Evolutionary conservation across 768 basidiomycete species (phyloP).

Genomic region (Mycena chlorophos): DNA sequence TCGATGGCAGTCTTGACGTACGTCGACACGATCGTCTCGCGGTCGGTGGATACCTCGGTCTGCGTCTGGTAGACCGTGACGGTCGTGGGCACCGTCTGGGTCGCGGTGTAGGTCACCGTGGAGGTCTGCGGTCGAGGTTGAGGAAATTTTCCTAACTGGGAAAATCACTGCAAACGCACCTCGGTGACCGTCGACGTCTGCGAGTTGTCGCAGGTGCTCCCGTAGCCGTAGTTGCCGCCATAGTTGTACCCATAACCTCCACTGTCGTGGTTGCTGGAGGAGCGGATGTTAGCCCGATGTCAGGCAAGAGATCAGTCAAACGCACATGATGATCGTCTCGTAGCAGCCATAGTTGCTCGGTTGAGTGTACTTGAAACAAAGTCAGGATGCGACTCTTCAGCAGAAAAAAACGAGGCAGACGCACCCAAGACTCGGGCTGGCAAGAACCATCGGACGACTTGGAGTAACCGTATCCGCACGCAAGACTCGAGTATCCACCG

Average conservation of each 20-base stretch:
- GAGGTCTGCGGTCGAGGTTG: too few species aligned
- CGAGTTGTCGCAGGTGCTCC: too few species aligned
- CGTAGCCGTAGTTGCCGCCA: constrained; percentile 27
- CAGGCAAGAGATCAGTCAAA: constrained; percentile 7
- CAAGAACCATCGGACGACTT: constrained; percentile 61
- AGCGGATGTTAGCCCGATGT: constrained; percentile 3
- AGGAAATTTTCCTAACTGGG: too few species aligned
- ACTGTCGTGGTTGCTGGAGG: constrained; percentile 4
- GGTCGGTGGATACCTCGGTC: constrained; percentile 39
- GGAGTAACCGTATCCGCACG: constrained; percentile 70
- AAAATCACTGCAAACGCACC: too few species aligned
- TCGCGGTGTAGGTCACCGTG: constrained; percentile 42
- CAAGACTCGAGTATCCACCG: constrained; percentile 66
- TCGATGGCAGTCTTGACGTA: constrained; percentile 52
- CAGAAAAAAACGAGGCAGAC: constrained; percentile 20
- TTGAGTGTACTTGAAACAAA: constrained; percentile 35
- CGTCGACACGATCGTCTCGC: constrained; percentile 44
- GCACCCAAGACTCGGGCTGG: constrained; percentile 57
- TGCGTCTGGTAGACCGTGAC: constrained; percentile 36
- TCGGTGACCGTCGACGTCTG: constrained; percentile 15
- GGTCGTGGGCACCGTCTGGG: constrained; percentile 39
- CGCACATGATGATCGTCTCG: constrained; percentile 58
- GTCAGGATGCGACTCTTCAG: background rate
- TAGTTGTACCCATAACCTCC: constrained; percentile 16
- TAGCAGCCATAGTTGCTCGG: constrained; percentile 53